Conservation (phyloP, 1,284 basidiomycete genomes). For the Ceratobasidium sp. region DNA sequence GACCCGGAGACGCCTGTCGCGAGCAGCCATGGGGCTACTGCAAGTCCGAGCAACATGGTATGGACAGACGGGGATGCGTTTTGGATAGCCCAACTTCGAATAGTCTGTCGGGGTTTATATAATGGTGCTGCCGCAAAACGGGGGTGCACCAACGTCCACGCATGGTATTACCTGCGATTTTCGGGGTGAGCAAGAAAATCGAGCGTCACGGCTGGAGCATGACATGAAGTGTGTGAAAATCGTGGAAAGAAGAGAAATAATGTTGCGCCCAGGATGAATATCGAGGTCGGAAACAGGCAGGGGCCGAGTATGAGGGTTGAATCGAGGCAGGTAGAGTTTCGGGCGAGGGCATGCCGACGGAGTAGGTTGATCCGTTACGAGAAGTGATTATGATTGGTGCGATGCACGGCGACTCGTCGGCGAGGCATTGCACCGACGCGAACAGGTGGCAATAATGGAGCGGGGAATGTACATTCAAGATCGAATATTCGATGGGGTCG, state of each 20-base stretch:
- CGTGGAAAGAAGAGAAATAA: not conserved
- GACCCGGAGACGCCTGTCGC: not conserved
- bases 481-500: too few relatives aligned
- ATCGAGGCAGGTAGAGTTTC: too few relatives aligned
- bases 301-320: not conserved
- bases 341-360: too few relatives aligned
- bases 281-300: not conserved
- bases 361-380: not conserved
- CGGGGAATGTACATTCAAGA: too few relatives aligned
- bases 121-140: not conserved
- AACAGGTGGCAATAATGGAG: not conserved
- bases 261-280: not conserved
- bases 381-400: too few relatives aligned
- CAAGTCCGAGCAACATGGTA: constrained; percentile 10
- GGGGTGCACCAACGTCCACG: not conserved
- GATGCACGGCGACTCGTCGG: not conserved
- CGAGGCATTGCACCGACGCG: not conserved
- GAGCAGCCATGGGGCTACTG: constrained; percentile 2
- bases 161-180: not conserved
- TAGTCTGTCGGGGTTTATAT: not conserved
- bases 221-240: not conserved
- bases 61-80: not conserved
- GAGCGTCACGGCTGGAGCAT: not conserved
- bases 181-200: not conserved
- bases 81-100: not conserved